phyloP scores from a whole-genome alignment of 1,284 basidiomycete species.

The Cutaneotrichosporon cutaneum region DNA sequence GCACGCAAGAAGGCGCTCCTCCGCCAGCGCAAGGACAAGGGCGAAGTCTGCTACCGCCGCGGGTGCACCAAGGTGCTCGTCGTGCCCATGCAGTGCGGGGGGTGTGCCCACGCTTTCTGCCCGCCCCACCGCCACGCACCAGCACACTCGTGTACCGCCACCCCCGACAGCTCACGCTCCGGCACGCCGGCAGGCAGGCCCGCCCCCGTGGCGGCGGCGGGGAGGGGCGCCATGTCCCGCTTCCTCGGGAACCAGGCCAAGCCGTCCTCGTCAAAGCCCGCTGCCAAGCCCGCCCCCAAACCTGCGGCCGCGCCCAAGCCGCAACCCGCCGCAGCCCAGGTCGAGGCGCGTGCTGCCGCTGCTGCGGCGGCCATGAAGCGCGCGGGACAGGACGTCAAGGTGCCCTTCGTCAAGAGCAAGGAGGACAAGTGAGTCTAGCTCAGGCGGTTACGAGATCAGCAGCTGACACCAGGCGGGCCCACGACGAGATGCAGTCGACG shows the following conservation, averaged over 20 bases:
- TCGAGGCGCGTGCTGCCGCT: slow-evolving; percentile 46
- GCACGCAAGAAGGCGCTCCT: slow-evolving; percentile 41
- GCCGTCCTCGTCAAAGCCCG: slow-evolving; percentile 12
- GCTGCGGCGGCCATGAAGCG: slow-evolving; percentile 47
- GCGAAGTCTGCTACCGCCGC: slow-evolving; percentile 49
- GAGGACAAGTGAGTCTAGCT: slow-evolving; percentile 43
- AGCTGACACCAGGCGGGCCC: slow-evolving; percentile 38
- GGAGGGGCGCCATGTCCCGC: slow-evolving; percentile 38
- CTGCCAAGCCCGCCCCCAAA: slow-evolving; percentile 8
- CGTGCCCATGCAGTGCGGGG: slow-evolving; percentile 50
- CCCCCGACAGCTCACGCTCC: slow-evolving; percentile 21
- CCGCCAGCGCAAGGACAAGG: slow-evolving; percentile 41
- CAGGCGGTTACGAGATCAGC: no score
- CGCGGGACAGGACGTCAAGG: slow-evolving; percentile 50
- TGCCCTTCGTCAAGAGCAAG: slow-evolving; percentile 50
- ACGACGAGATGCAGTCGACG: slow-evolving; percentile 43
- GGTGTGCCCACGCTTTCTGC: slow-evolving; percentile 43
- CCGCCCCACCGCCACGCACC: slow-evolving; percentile 40
- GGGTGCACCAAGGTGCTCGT: slow-evolving; percentile 48
- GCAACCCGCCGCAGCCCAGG: slow-evolving; percentile 8
- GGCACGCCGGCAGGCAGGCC: slow-evolving; percentile 9
- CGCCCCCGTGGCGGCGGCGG: slow-evolving; percentile 12
- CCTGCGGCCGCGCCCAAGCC: slow-evolving; percentile 7
- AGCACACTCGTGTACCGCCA: slow-evolving; percentile 38
- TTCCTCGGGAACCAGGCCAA: slow-evolving; percentile 22